Evolutionary conservation across 2,329 filamentous ascomycete genomes (phyloP).

Genomic region (Exophiala lecanii-corni): DNA sequence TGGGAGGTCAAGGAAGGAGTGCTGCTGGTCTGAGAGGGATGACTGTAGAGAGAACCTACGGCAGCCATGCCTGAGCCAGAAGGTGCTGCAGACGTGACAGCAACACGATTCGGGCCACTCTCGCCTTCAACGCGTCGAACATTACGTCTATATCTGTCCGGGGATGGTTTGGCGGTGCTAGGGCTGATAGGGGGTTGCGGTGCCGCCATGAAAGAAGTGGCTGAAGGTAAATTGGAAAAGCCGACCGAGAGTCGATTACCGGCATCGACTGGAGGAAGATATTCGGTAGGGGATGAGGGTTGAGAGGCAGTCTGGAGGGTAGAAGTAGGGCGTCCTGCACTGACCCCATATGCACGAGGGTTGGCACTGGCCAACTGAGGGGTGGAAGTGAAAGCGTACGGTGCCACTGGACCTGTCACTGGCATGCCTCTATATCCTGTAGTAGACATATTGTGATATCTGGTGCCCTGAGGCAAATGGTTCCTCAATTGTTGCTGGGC

Average conservation of each 20-base stretch:
- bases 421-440: slow-evolving; percentile 50
- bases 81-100: slow-evolving; percentile 40
- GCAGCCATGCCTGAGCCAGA: slow-evolving; percentile 53
- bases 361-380: slow-evolving; percentile 54
- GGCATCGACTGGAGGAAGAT: slow-evolving; percentile 16
- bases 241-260: slow-evolving; percentile 17
- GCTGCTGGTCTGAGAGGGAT: slow-evolving; percentile 37
- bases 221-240: slow-evolving; percentile 16
- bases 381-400: slow-evolving; percentile 71
- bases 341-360: slow-evolving; percentile 1
- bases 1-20: slow-evolving; percentile 30
- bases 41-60: slow-evolving; percentile 53
- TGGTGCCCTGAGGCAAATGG: slow-evolving; percentile 37
- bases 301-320: slow-evolving; percentile 36
- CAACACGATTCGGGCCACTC: slow-evolving; percentile 8
- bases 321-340: slow-evolving; percentile 42
- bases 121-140: slow-evolving; percentile 50
- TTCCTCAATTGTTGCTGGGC: slow-evolving; percentile 37
- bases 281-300: slow-evolving; percentile 9
- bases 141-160: slow-evolving; percentile 76
- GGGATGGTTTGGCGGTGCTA: slow-evolving; percentile 59
- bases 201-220: slow-evolving; percentile 17
- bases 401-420: slow-evolving; percentile 63
- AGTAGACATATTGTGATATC: slow-evolving; percentile 38
- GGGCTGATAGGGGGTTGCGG: slow-evolving; percentile 2